A percentile compares a stretch with the other conserved stretches of the same genome.
Conservation (phyloP, 768 basidiomycete species). For the Sarcomyxa edulis region DNA sequence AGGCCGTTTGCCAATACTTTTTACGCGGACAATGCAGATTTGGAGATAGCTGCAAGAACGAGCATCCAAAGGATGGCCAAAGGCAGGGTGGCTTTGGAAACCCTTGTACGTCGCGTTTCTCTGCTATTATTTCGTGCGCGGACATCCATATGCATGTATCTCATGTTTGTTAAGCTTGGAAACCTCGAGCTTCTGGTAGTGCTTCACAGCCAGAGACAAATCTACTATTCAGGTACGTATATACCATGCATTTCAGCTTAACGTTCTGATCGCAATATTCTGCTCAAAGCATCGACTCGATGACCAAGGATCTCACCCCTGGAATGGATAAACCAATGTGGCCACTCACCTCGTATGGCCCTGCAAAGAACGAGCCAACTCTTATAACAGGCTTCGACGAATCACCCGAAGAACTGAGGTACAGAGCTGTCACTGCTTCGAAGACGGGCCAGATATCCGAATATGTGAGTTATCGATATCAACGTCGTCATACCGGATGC, state of each 20-base stretch:
- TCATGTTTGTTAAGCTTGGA: slow-evolving; percentile 23
- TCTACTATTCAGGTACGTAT: slow-evolving; percentile 37
- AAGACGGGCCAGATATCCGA: slow-evolving; percentile 49
- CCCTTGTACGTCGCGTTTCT: not conserved
- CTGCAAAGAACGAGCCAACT: slow-evolving; percentile 68
- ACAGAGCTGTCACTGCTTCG: slow-evolving; percentile 54
- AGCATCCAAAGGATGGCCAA: slow-evolving; percentile 37
- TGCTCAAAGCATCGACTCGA: slow-evolving; percentile 47
- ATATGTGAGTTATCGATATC: slow-evolving; percentile 54
- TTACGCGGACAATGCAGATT: slow-evolving; percentile 62
- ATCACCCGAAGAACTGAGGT: slow-evolving; percentile 73
- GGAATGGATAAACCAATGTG: slow-evolving; percentile 67
- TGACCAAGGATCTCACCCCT: slow-evolving; percentile 58
- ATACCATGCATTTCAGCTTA: not conserved
- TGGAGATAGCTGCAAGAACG: slow-evolving; percentile 59
- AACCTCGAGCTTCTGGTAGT: slow-evolving; percentile 30
- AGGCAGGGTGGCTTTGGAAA: slow-evolving; percentile 1
- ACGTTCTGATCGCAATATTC: slow-evolving; percentile 1
- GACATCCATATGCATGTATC: not conserved
- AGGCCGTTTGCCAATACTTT: slow-evolving; percentile 61
- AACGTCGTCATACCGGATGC: too few species aligned
- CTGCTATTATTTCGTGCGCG: not conserved
- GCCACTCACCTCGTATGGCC: slow-evolving; percentile 75
- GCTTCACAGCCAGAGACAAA: slow-evolving; percentile 17
- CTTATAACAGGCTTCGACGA: slow-evolving; percentile 65